A percentile compares a stretch with the other conserved stretches of the same genome.
Evolutionary conservation across 768 basidiomycete species (phyloP).

Genomic region (Auriscalpium microsporum): DNA sequence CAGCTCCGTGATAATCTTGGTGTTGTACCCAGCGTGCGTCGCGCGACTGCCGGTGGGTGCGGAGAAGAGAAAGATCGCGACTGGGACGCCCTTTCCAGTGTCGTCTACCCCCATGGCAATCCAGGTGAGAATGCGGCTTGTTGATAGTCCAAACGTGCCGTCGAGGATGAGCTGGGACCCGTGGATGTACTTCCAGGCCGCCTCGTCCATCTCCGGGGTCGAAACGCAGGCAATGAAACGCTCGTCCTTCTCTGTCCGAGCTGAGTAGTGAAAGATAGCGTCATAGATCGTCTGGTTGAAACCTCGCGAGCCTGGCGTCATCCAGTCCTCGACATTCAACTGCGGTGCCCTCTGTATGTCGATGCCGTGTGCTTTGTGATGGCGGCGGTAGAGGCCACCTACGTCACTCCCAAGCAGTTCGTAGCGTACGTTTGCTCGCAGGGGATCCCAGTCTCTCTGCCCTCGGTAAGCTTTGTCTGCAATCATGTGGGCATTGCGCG

Average conservation of each 20-base stretch:
- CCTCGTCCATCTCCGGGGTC: neutral
- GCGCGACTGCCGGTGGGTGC: conserved; percentile 21
- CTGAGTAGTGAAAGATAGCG: neutral
- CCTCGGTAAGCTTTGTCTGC: neutral
- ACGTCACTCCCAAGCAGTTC: neutral
- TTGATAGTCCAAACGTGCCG: conserved; percentile 18
- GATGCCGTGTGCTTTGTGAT: neutral
- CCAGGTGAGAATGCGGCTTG: conserved; percentile 17
- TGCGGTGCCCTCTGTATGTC: neutral
- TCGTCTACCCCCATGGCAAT: conserved; percentile 28
- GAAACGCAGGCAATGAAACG: neutral
- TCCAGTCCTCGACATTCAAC: neutral
- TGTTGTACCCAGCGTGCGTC: conserved; percentile 24
- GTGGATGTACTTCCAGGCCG: neutral
- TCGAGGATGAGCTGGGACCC: conserved; percentile 17
- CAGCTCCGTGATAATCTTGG: conserved; percentile 17
- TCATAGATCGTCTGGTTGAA: neutral
- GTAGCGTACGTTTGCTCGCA: neutral
- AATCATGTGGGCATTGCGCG: neutral
- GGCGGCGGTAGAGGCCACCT: neutral
- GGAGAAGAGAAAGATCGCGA: conserved; percentile 26
- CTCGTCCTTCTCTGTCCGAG: neutral
- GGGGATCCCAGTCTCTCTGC: neutral
- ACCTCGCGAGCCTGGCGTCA: neutral
- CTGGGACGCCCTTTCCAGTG: conserved; percentile 22